Base-by-base conservation (phyloP, 2,329 filamentous ascomycete species). In the Colletotrichum caudatum region DNA sequence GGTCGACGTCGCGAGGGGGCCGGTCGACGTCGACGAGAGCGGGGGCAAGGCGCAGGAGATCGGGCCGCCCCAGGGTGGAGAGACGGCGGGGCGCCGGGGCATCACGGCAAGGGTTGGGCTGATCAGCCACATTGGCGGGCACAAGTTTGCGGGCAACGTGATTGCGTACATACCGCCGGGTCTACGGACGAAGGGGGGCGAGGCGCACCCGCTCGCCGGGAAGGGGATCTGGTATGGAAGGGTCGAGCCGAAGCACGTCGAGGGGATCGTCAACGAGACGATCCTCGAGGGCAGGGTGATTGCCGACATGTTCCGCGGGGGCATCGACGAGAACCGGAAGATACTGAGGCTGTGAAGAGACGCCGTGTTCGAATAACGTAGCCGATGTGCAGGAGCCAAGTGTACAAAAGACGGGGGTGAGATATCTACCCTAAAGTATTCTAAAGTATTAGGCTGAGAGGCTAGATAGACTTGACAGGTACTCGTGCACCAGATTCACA, bases 71-170 rank as follows among this genome's bases (percentile, higher is more conserved):
- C 7, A 54, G 68, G 66, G 48, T 1, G 54, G 65, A 56, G 71
- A 73, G 76, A 76, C 6, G 71, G 70, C 23, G 26, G 50, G n/a
- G 44, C 3, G n/a, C 6, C 61, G 58, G 20, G 74, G 72, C 74
- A 75, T 71, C 8, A 82, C 85, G 0, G 92, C 90, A 2, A 83
- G 90, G 59, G 87, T 95, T 0, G 93, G 89, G 0, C 77, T 92
- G 66, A 92, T 95, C 66, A 94, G 91, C 72, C 94, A 97, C 76
- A 91, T 97, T 64, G 93, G 93, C 1, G 94, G 94, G 0, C 94
- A 97, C 81, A 95, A 94, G 79, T 95, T 92, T 78, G 94, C 94
- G 0, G 94, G 94, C 1, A 97, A 97, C 79, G 88, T 95, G 46
- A 94, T 96, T 59, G 81, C 96, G 1, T 96, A 96, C 77, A 79